Evolutionary conservation across 2,329 filamentous ascomycete species (phyloP).

Genomic region (Talaromyces sp.): DNA sequence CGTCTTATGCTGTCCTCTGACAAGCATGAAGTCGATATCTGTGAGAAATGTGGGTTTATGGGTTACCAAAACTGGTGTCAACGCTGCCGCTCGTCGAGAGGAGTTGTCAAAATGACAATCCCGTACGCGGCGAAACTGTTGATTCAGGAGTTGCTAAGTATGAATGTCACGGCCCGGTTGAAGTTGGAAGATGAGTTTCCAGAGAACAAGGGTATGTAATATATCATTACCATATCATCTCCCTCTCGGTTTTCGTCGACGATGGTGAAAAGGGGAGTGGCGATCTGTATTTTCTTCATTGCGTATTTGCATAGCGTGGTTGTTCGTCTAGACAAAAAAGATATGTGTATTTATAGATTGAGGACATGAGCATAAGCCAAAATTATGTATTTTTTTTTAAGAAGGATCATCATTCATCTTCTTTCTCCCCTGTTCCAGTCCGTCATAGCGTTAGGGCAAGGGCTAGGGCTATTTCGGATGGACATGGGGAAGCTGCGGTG

Average conservation of each 20-base stretch:
- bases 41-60: constrained; percentile 90
- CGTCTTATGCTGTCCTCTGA: constrained; percentile 93
- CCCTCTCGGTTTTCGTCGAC: neutral
- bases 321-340: constrained; percentile 2
- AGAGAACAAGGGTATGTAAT: constrained; percentile 36
- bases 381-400: neutral
- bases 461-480: neutral
- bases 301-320: constrained; percentile 20
- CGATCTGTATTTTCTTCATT: neutral
- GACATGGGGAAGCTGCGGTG: neutral
- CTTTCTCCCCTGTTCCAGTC: too few species aligned
- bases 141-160: constrained; percentile 92
- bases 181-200: constrained; percentile 94
- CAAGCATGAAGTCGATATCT: constrained; percentile 86
- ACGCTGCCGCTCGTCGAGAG: constrained; percentile 78
- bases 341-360: neutral
- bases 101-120: constrained; percentile 90
- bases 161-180: constrained; percentile 95
- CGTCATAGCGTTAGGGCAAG: neutral
- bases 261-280: neutral
- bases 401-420: neutral
- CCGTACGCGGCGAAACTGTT: constrained; percentile 95
- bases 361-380: neutral
- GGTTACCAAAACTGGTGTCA: constrained; percentile 94
- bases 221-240: neutral